phyloP scores from a whole-genome alignment of 176 grass and related monocot genomes.

The Leersia perrieri region DNA sequence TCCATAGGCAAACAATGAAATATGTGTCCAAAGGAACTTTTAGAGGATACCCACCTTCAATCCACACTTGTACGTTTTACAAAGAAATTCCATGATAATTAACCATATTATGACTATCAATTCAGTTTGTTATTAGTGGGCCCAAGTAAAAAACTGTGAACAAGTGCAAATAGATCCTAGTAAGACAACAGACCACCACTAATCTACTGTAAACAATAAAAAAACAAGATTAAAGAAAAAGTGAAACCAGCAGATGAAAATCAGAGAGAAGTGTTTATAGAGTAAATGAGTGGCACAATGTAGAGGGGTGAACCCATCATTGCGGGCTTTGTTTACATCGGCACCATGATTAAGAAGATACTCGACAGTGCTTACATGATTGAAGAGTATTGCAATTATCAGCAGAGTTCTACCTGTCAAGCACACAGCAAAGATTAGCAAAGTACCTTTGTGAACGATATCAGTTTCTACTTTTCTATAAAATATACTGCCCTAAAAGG shows the following conservation, averaged over 20 bases:
- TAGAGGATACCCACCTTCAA: too few relatives aligned
- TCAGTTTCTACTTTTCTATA: neutral
- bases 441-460: neutral
- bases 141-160: neutral
- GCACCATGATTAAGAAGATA: conserved; percentile 38
- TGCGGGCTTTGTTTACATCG: neutral
- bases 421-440: neutral
- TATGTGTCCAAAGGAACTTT: too few relatives aligned
- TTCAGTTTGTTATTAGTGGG: too few relatives aligned
- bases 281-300: neutral
- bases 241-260: neutral
- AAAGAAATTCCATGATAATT: too few relatives aligned
- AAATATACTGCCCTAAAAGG: too few relatives aligned
- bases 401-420: conserved; percentile 33
- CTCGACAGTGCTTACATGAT: neutral
- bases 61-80: too few relatives aligned
- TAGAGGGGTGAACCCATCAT: conserved; percentile 19
- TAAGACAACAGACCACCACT: neutral
- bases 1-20: too few relatives aligned
- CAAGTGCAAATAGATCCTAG: neutral
- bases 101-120: too few relatives aligned
- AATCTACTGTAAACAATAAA: too few relatives aligned
- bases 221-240: neutral
- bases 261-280: neutral
- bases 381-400: neutral